Conservation (phyloP, 106 monocot genomes). For the Apostasia ramifera region DNA sequence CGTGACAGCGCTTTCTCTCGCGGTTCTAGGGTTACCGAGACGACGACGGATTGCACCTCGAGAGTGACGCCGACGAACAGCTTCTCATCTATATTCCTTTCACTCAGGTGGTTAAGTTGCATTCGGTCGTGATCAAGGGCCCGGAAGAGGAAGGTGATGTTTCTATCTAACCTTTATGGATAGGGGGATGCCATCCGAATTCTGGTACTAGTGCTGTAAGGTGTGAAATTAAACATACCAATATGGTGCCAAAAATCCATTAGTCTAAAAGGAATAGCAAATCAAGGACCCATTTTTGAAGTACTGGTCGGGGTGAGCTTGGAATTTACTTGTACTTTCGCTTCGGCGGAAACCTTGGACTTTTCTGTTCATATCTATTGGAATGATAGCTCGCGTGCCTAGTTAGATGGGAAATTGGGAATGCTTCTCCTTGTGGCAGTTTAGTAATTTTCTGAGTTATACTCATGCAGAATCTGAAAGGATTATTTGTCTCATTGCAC, state of each 20-base stretch:
- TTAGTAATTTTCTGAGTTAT: no score
- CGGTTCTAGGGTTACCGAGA: slow-evolving; percentile 74
- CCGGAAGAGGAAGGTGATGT: slow-evolving; percentile 79
- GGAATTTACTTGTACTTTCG: background rate
- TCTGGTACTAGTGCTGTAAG: background rate
- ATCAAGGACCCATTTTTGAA: background rate
- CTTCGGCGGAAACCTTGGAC: no score
- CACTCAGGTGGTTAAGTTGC: slow-evolving; percentile 84
- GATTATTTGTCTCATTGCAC: no score
- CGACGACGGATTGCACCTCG: slow-evolving; percentile 75
- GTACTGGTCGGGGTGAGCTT: background rate
- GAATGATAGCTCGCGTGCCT: background rate
- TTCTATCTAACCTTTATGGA: background rate
- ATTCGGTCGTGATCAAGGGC: slow-evolving; percentile 61
- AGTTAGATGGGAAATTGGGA: background rate
- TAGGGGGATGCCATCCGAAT: background rate
- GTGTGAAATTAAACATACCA: background rate
- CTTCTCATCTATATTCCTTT: slow-evolving; percentile 86
- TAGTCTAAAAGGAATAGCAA: background rate
- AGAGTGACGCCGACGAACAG: slow-evolving; percentile 90
- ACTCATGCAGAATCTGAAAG: no score
- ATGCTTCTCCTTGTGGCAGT: no score
- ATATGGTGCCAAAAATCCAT: background rate
- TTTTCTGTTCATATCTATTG: no score
- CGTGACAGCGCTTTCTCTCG: background rate